Conservation (phyloP, 106 monocot species). For the Dendrobium nobile region DNA sequence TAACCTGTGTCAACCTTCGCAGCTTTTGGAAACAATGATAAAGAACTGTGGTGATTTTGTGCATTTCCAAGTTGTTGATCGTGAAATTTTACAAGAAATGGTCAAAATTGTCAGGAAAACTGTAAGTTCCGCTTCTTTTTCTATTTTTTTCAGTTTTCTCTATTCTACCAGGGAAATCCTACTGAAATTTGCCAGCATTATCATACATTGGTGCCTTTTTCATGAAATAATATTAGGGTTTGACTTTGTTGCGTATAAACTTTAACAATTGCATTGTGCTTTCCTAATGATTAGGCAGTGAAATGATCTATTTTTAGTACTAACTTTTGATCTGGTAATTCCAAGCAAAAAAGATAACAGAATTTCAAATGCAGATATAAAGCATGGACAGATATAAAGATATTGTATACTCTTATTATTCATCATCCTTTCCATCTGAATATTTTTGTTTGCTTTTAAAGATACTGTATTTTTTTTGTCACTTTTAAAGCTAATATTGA, state of each 20-base stretch:
- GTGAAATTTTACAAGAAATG: slow-evolving; percentile 89
- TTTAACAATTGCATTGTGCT: not conserved
- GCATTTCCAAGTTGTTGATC: slow-evolving; percentile 85
- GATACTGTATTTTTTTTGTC: not conserved
- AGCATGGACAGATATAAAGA: too few relatives aligned
- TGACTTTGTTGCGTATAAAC: not conserved
- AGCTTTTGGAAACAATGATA: slow-evolving; percentile 93
- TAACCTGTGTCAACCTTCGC: slow-evolving; percentile 15
- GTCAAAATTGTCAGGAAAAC: slow-evolving; percentile 85
- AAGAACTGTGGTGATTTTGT: slow-evolving; percentile 95
- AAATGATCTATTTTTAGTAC: too few relatives aligned
- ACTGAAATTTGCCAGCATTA: not conserved
- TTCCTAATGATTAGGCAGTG: not conserved
- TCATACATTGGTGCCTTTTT: not conserved
- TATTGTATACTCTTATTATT: too few relatives aligned
- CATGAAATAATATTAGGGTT: not conserved
- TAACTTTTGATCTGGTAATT: too few relatives aligned
- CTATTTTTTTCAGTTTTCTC: not conserved
- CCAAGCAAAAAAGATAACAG: too few relatives aligned
- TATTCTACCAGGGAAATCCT: not conserved
- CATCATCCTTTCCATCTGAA: not conserved
- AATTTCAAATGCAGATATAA: too few relatives aligned
- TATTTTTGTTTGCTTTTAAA: not conserved
- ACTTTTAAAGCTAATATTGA: not conserved
- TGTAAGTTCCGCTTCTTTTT: slow-evolving; percentile 24